Conservation (phyloP, 768 basidiomycete species). For the Tylopilus vinaceipallidus region DNA sequence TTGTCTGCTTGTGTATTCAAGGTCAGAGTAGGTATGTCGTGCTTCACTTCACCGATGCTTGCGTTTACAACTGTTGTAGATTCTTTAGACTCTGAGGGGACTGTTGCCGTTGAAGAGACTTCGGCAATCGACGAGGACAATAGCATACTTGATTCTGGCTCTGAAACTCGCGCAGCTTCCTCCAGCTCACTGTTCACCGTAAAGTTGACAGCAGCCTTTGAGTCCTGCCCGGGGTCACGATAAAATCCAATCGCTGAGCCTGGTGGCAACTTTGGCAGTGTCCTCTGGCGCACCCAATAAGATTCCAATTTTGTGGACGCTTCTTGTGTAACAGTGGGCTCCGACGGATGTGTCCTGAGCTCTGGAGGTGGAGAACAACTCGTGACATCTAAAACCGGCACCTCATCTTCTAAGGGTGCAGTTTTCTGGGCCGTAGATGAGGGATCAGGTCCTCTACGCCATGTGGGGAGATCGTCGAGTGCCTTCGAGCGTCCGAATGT, state of each 20-base stretch:
- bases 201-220: constrained; percentile 61
- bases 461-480: constrained; percentile 36
- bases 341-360: constrained; percentile 21
- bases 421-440: constrained; percentile 13
- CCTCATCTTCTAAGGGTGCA: constrained; percentile 6
- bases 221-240: constrained; percentile 55
- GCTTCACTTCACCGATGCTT: constrained; percentile 7
- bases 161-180: constrained; percentile 7
- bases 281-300: constrained; percentile 41
- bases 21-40: constrained; percentile 10
- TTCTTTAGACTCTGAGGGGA: constrained; percentile 6
- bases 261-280: constrained; percentile 69
- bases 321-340: constrained; percentile 34
- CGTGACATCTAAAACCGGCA: constrained; percentile 45
- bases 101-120: constrained; percentile 6
- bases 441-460: constrained; percentile 37
- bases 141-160: constrained; percentile 22
- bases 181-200: constrained; percentile 80
- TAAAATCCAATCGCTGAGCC: constrained; percentile 74
- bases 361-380: constrained; percentile 72
- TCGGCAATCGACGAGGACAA: constrained; percentile 23
- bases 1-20: constrained; percentile 39
- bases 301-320: constrained; percentile 25
- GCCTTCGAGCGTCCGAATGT: constrained; percentile 29
- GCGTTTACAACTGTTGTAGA: constrained; percentile 6